phyloP scores from a whole-genome alignment of 768 basidiomycete species.

The Termitomyces sp. region DNA sequence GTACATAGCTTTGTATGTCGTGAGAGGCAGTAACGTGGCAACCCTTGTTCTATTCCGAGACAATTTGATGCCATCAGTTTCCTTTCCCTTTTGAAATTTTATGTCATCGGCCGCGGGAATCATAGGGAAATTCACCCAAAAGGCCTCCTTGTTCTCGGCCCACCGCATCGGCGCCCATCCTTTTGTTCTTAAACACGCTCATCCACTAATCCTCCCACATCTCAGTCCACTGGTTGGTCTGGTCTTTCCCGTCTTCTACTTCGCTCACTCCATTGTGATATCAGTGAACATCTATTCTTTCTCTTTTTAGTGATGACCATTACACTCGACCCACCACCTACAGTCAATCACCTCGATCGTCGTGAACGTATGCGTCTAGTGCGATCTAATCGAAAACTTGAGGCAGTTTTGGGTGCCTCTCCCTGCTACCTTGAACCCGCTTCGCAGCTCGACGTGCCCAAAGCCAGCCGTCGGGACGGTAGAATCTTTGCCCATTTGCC shows the following conservation, averaged over 20 bases:
- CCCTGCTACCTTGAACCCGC: constrained; percentile 29
- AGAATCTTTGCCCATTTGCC: constrained; percentile 18
- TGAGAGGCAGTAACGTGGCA: constrained; percentile 6
- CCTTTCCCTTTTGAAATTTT: neutral
- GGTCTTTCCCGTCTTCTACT: neutral
- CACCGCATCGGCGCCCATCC: neutral
- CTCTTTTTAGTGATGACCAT: constrained; percentile 1
- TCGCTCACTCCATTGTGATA: constrained; percentile 1
- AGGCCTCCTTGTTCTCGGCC: constrained; percentile 3
- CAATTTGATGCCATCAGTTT: constrained; percentile 7
- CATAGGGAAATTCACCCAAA: no score
- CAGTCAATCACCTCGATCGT: constrained; percentile 42
- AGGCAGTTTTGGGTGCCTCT: constrained; percentile 46
- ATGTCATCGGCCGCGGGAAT: no score
- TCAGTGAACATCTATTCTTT: neutral
- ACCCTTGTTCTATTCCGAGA: constrained; percentile 12
- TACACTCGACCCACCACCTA: constrained; percentile 34
- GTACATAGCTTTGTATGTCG: neutral
- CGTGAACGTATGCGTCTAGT: constrained; percentile 50
- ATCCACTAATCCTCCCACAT: neutral
- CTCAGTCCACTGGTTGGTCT: constrained; percentile 12
- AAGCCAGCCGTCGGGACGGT: constrained; percentile 17
- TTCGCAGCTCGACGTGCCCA: neutral
- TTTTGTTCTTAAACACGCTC: neutral
- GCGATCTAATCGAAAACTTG: constrained; percentile 55